Evolutionary conservation across 441 rosid genomes (phyloP).

Genomic region (Gossypium laxum): DNA sequence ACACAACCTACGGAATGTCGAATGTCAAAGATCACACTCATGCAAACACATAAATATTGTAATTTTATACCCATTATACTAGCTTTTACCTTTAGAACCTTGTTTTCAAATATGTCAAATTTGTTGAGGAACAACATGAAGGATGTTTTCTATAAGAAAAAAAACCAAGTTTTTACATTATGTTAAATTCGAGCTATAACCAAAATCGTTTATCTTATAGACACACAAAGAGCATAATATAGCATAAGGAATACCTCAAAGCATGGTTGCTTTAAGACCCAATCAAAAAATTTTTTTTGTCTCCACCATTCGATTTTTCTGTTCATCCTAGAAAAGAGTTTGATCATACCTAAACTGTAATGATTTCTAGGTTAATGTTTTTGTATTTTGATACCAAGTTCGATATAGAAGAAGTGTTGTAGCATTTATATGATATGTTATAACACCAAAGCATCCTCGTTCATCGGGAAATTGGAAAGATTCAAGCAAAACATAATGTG

Average conservation of each 20-base stretch:
- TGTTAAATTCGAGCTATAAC: neutral
- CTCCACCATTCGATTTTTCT: conserved; percentile 81
- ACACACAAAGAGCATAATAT: neutral
- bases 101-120: conserved; percentile 91
- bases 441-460: too few species aligned
- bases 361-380: neutral
- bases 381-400: neutral
- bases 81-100: conserved; percentile 61
- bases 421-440: neutral
- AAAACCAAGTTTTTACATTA: neutral
- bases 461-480: too few species aligned
- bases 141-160: conserved; percentile 71
- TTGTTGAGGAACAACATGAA: conserved; percentile 93
- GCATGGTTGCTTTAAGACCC: conserved; percentile 97
- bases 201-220: neutral
- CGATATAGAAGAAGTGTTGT: neutral
- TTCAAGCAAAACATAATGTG: too few species aligned
- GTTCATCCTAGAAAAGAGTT: conserved; percentile 81
- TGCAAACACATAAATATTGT: neutral
- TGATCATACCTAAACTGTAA: conserved; percentile 65
- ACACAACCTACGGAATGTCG: conserved; percentile 43
- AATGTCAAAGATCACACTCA: neutral
- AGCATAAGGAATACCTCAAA: conserved; percentile 52
- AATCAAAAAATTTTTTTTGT: conserved; percentile 75
- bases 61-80: neutral